A percentile compares a stretch with the other conserved stretches of the same genome.
Evolutionary conservation across 371 early-diverging fungal genomes (phyloP).

Genomic region (Mucor lusitanicus): DNA sequence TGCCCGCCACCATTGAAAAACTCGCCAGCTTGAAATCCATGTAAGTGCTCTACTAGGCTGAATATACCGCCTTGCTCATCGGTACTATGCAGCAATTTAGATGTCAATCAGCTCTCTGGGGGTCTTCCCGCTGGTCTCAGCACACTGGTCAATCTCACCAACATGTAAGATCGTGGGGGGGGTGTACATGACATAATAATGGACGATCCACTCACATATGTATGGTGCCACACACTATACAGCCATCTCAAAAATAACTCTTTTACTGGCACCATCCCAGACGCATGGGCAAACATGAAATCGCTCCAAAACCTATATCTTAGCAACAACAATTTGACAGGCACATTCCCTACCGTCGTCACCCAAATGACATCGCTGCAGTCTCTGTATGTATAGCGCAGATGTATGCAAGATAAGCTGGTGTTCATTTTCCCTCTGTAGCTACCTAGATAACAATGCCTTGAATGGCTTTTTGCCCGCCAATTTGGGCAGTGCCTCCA

Average conservation of each 20-base stretch:
- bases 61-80: no score
- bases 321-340: slow-evolving; percentile 45
- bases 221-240: not conserved
- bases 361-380: slow-evolving; percentile 17
- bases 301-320: slow-evolving; percentile 26
- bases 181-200: not conserved
- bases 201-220: not conserved
- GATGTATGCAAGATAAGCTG: not conserved
- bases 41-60: no score
- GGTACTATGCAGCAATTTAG: slow-evolving; percentile 38
- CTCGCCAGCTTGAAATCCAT: slow-evolving; percentile 27
- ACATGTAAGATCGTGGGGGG: slow-evolving; percentile 33
- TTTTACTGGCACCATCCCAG: slow-evolving; percentile 42
- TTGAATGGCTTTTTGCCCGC: slow-evolving; percentile 33
- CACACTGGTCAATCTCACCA: slow-evolving; percentile 24
- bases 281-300: slow-evolving; percentile 28
- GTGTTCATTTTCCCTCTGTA: not conserved
- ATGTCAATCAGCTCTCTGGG: slow-evolving; percentile 37
- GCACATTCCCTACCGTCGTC: slow-evolving; percentile 32
- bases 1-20: slow-evolving; percentile 41
- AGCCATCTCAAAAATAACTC: slow-evolving; percentile 52
- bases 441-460: slow-evolving; percentile 36
- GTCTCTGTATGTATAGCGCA: slow-evolving; percentile 23
- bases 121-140: slow-evolving; percentile 28
- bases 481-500: slow-evolving; percentile 22